Base-by-base conservation (phyloP, 148 eudicot species). In the Rhododendron kiyosumense region DNA sequence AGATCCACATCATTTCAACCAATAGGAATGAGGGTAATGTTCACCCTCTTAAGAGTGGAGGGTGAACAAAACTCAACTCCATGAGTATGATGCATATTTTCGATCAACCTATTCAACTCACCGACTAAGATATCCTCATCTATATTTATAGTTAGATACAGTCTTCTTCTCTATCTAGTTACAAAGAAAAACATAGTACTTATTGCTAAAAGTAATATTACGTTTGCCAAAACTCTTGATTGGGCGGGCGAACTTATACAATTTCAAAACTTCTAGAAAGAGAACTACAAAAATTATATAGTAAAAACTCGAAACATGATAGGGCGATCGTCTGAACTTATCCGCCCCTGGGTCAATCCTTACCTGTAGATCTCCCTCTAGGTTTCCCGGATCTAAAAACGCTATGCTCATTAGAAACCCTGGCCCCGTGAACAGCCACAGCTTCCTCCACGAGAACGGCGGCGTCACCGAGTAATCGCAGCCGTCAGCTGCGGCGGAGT, bases 311-410 rank as follows among this genome's bases (percentile, higher is more conserved):
- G 74, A 67, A 26, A 67, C 74, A 12, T 9, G 32, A 59, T 22
- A 59, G 45, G 45, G 45, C 45, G 45, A 41, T 41, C 45, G 45
- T 6, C 45, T 0, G 45, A 41, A 41, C 45, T 41, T 41, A 41
- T 5, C 45, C 45, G 45, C 45, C 45, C 45, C 45, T 41, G 45
- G 45, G 45, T 5, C 45, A 41, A 7, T 41, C 15, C 32, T 67
- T 67, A 67, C 93, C 88, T 94, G 98, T 45, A 96, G 88, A 87
- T 96, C 98, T 0, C 99, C 98, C 84, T 96, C 99, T 69, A 96
- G 87, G 84, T 95, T 96, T 0, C 99, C 99, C 13, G 98, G 94
- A 90, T 96, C 99, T n/a, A 96, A 86, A 87, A 96, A 96, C 24
- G 93, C 98, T 10, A 94, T 89, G 88, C 98, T 94, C 99, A 96